Conservation (phyloP, 2,329 filamentous ascomycete genomes). For the Polytolypa hystricis region DNA sequence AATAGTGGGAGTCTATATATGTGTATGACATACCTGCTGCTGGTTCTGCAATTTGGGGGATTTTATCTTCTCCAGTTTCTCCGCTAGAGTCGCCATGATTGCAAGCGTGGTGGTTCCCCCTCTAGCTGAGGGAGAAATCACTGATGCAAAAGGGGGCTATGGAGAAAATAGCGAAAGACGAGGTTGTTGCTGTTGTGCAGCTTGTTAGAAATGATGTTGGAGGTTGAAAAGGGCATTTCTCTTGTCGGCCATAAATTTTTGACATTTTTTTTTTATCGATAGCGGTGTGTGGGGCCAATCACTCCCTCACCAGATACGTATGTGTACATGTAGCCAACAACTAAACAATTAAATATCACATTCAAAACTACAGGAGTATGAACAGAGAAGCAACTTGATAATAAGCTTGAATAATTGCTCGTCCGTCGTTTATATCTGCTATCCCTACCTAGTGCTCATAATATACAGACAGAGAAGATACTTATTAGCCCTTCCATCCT, state of each 20-base stretch:
- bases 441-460: too few species aligned
- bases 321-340: too few species aligned
- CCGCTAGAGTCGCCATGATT: conserved; percentile 57
- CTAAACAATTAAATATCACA: too few species aligned
- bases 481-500: neutral
- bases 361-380: too few species aligned
- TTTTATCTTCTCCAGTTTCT: conserved; percentile 95
- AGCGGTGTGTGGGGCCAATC: conserved; percentile 5
- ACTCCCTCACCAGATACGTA: too few species aligned
- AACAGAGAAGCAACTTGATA: too few species aligned
- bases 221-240: neutral
- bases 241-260: neutral
- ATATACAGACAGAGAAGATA: too few species aligned
- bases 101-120: conserved; percentile 17
- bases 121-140: conserved; percentile 18
- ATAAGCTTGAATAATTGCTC: too few species aligned
- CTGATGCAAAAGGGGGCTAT: conserved; percentile 6
- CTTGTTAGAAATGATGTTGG: neutral
- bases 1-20: neutral
- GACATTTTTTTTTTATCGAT: conserved; percentile 8
- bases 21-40: conserved; percentile 57
- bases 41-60: conserved; percentile 93
- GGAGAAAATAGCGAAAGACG: neutral
- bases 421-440: too few species aligned
- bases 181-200: neutral